Base-by-base conservation (phyloP, 108 stramenopile genomes). In the Cyclostephanos invisitatus region DNA sequence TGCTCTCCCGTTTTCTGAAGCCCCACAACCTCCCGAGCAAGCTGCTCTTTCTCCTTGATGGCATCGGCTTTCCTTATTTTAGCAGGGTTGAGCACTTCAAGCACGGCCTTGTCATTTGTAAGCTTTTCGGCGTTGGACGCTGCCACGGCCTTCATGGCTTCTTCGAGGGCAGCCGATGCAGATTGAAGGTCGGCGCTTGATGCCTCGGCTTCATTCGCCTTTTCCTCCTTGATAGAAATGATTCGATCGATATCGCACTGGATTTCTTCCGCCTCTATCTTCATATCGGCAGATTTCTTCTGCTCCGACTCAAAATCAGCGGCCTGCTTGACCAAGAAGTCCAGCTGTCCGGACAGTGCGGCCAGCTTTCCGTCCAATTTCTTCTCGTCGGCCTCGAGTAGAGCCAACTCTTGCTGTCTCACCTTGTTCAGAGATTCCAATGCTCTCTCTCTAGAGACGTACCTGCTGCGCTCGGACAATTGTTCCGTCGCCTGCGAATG, bases 1-100 rank as follows among this genome's bases (percentile, higher is more conserved):
- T 44, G 38, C 25, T 51, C 36, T 20, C 70, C 62, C 64, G 49
- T 7, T 57, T 64, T 77, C 21, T 77, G 76, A 53, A 70, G 49
- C 44, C 49, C 63, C 35, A 40, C 63, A 10, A 66, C 69, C 64
- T 77, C 62, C 5, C 57, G 37, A 6, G 73, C 80, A 54, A 81
- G 80, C 49, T 54, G 44, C 38, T 81, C 80, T 50, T 74, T 81
- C 57, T 74, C 73, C 68, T 74, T 81, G 56, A 73, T 81, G 44
- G 80, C 80, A 42, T 67, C 58, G 12, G 68, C 47, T 55, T 60
- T 81, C 60, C 68, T 69, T 21, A 48, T 29, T 2, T 59, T 44
- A 12, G 80, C 80, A 18, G 68, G 68, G 27, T 69, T 32, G 47
- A 74, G 29, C 15, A 74, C 54, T n/a, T 74, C 73, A 17, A 35